Base-by-base conservation (phyloP, 352 stramenopile genomes). In the Blastocystis sp. region DNA sequence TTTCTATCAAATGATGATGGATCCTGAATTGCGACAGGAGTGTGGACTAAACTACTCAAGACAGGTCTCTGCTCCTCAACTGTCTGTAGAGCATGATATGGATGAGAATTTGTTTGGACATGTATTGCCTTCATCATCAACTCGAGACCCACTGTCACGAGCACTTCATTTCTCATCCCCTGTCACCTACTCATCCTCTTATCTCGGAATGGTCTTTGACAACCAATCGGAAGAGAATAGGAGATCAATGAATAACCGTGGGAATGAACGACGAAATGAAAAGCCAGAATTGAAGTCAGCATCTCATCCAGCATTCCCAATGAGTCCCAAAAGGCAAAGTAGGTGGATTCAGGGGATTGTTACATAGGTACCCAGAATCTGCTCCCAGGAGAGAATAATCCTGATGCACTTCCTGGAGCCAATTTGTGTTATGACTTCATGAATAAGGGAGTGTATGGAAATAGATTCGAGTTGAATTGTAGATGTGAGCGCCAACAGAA, bases 391-490 rank as follows among this genome's bases (percentile, higher is more conserved):
- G 71, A 83, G 39, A 74, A 69, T 37, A 83, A 83, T 27, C 52
- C 52, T 11, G 27, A 83, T 42, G 39, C 57, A 12, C 29, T n/a
- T 27, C 6, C 21, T 9, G 71, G 57, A 35, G 57, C 52, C 32
- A 83, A 83, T 51, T 42, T 83, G 52, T 83, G 71, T 52, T 83
- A 65, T 46, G 71, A 83, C 12, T 83, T 43, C 29, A 21, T 69
- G 71, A 83, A 83, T 46, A 83, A 83, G 57, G 52, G 52, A 75
- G 9, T 29, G 71, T 83, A 27, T 5, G 4, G 27, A 29, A 16
- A 6, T 0, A 29, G 3, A 37, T 12, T 43, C 6, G 11, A 5
- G 39, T 83, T 35, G 39, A 27, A 35, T n/a, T 5, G 29, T 83
- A 83, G 71, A 5, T 83, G 71, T 42, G 52, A 65, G 32, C 27